Evolutionary conservation across 2,329 filamentous ascomycete genomes (phyloP).

Genomic region (Metarhizium guizhouense): DNA sequence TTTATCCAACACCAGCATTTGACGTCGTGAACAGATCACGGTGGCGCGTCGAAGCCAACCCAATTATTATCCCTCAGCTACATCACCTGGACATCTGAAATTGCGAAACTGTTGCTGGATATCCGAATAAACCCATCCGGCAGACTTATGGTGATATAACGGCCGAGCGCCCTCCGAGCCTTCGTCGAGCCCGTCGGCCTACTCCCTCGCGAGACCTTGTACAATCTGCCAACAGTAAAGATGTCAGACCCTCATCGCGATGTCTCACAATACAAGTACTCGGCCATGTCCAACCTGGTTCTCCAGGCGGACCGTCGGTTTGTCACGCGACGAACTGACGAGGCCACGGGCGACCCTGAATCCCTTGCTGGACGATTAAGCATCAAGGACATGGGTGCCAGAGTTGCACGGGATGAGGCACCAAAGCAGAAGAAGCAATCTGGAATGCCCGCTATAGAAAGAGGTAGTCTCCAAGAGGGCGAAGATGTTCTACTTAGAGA

Average conservation of each 20-base stretch:
- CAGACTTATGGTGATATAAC: conserved; percentile 26
- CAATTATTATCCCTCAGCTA: conserved; percentile 14
- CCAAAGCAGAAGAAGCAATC: conserved; percentile 73
- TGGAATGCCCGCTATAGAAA: conserved; percentile 60
- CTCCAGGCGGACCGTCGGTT: conserved; percentile 98
- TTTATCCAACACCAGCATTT: conserved; percentile 16
- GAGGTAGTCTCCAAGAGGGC: conserved; percentile 69
- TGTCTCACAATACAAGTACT: conserved; percentile 98
- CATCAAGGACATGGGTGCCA: conserved; percentile 87
- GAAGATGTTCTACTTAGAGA: conserved; percentile 76
- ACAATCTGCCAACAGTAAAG: conserved; percentile 24
- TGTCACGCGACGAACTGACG: conserved; percentile 83
- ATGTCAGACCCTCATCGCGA: conserved; percentile 72
- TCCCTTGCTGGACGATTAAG: conserved; percentile 90
- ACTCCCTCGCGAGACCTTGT: conserved; percentile 17
- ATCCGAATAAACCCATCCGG: conserved; percentile 10
- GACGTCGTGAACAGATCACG: not conserved
- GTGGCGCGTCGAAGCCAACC: conserved; percentile 10
- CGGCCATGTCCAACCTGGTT: conserved; percentile 99
- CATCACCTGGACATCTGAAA: conserved; percentile 10
- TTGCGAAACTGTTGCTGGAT: conserved; percentile 7
- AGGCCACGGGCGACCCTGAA: conserved; percentile 94
- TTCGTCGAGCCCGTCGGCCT: conserved; percentile 28
- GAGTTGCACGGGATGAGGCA: conserved; percentile 68
- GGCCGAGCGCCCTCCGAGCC: conserved; percentile 22